phyloP scores from a whole-genome alignment of 371 early-diverging fungal genomes.

The Mortierella sp. region DNA sequence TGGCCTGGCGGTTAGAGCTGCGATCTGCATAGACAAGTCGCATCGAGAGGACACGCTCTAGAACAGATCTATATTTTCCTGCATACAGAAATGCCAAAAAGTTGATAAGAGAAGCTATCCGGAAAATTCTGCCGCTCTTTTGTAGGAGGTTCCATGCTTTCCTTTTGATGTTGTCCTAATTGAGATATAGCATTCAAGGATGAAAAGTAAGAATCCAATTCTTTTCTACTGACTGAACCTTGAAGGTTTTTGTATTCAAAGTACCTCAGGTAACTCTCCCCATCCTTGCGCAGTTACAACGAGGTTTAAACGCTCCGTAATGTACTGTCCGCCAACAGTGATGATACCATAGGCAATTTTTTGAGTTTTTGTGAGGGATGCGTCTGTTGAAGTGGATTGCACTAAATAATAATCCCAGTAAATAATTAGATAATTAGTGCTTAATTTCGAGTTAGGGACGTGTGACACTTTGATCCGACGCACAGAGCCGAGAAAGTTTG shows the following conservation, averaged over 20 bases:
- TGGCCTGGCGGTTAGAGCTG: constrained; percentile 81
- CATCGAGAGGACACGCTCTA: constrained; percentile 86
- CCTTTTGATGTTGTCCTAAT: constrained; percentile 65
- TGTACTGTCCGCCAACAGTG: constrained; percentile 81
- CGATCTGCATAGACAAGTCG: constrained; percentile 85
- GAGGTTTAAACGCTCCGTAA: constrained; percentile 73
- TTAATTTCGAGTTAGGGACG: not conserved
- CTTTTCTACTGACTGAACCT: not conserved
- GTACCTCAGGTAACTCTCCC: constrained; percentile 79
- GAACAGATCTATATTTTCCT: constrained; percentile 84
- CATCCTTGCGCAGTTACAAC: constrained; percentile 79
- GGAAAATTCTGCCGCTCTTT: constrained; percentile 74
- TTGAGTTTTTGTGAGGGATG: constrained; percentile 70
- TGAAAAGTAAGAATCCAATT: not conserved
- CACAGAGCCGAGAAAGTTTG: not conserved
- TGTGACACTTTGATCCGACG: constrained; percentile 16
- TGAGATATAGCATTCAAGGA: not conserved
- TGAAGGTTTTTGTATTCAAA: not conserved
- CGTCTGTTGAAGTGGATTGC: constrained; percentile 72
- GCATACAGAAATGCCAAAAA: constrained; percentile 86
- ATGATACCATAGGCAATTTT: constrained; percentile 70
- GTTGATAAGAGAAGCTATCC: constrained; percentile 77
- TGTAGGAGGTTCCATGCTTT: constrained; percentile 76
- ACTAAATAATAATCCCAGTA: constrained; percentile 54
- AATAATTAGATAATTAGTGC: not conserved